Base-by-base conservation (phyloP, 345 rosid genomes). In the Barbarea vulgaris region DNA sequence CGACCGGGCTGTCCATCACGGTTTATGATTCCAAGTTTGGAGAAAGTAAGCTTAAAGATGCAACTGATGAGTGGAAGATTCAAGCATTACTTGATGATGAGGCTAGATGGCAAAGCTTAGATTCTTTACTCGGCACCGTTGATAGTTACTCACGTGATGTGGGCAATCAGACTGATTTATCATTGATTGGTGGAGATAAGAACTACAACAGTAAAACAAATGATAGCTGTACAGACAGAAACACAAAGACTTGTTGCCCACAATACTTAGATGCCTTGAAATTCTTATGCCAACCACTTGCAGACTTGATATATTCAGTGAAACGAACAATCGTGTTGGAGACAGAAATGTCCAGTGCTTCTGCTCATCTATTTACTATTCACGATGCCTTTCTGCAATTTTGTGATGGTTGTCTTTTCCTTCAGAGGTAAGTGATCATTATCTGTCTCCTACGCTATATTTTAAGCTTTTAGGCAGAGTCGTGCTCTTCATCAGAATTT, bases 231-330 rank as follows among this genome's bases (percentile, higher is more conserved):
- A 59, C 57, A 64, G 72, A 79, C 52, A 80, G 70, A 68, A 79
- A 69, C 37, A 19, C 64, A 70, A 71, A 70, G 33, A 83, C 78
- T 81, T 83, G 73, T 79, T 69, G 78, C 54, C 62, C 30, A 25
- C 81, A 81, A 59, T 90, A 81, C 82, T 69, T 85, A 36, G 81
- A 80, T 76, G 90, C 86, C 61, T 62, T 92, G 83, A 83, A 80
- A 79, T 95, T 90, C 81, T 84, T 92, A 77, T 90, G 97, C 78
- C 86, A 83, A 73, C 96, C 92, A 3, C 88, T 95, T 55, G 89
- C 91, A 54, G 92, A 87, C 78, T 80, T 82, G 66, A 84, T 90
- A 37, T 85, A 85, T 80, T 80, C 76, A n/a, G 82, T 83, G 80
- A 87, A 85, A 70, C 82, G 87, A 52, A 79, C 78, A 41, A 69